Conservation (phyloP, 169 alveolate genomes). For the Cryptosporidium muris region DNA sequence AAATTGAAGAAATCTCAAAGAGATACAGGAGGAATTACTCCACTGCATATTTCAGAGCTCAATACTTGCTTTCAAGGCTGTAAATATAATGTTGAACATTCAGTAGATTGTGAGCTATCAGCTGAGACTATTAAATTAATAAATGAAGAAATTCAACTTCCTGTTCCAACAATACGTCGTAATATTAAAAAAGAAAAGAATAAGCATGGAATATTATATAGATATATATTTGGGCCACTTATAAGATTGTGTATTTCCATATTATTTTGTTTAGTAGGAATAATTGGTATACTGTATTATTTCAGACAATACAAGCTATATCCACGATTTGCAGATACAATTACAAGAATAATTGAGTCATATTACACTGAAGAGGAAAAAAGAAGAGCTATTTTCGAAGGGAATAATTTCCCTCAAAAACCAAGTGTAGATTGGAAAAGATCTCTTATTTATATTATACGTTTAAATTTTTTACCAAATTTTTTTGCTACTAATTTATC, state of each 20-base stretch:
- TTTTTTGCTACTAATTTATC: conserved; percentile 36
- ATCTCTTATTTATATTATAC: conserved; percentile 32
- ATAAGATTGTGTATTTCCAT: conserved; percentile 11
- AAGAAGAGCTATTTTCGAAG: conserved; percentile 69
- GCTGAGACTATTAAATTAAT: conserved; percentile 22
- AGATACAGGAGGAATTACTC: conserved; percentile 54
- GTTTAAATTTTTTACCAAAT: conserved; percentile 45
- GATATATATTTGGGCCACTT: conserved; percentile 39
- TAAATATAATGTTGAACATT: conserved; percentile 21
- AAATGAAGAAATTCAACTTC: conserved; percentile 56
- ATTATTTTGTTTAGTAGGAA: conserved; percentile 38
- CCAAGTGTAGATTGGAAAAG: conserved; percentile 62
- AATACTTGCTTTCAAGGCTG: conserved; percentile 53
- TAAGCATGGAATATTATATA: conserved; percentile 11
- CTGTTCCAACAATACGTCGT: conserved; percentile 59
- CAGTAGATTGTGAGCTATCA: conserved; percentile 34
- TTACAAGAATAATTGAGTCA: conserved; percentile 45
- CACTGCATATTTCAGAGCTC: conserved; percentile 40
- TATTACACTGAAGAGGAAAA: conserved; percentile 67
- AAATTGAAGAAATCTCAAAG: conserved; percentile 18
- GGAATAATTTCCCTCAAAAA: conserved; percentile 60
- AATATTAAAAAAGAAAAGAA: conserved; percentile 19
- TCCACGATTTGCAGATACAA: conserved; percentile 46
- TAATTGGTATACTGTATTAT: conserved; percentile 42
- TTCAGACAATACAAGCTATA: conserved; percentile 47